phyloP scores from a whole-genome alignment of 2,329 filamentous ascomycete genomes.

The Tolypocladium nubicola region DNA sequence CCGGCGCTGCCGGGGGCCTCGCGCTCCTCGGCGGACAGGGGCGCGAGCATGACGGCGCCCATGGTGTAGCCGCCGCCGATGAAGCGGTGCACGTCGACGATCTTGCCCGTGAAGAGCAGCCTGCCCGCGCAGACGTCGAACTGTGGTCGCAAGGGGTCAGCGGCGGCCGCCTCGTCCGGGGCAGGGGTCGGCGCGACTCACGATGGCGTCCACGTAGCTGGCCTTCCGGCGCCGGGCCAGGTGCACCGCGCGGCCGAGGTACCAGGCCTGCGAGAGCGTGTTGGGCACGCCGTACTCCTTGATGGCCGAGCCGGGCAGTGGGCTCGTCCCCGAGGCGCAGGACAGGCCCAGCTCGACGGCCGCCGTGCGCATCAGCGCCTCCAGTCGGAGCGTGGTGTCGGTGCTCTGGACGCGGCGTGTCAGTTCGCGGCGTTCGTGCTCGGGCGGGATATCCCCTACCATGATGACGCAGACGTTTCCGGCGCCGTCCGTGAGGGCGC shows the following conservation, averaged over 20 bases:
- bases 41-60: slow-evolving; percentile 24
- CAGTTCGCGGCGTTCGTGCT: background rate
- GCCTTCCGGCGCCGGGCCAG: slow-evolving; percentile 17
- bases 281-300: slow-evolving; percentile 22
- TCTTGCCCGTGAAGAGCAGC: slow-evolving; percentile 27
- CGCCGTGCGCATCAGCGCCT: slow-evolving; percentile 22
- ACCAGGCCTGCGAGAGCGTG: slow-evolving; percentile 23
- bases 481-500: slow-evolving; percentile 23
- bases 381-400: slow-evolving; percentile 22
- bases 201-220: slow-evolving; percentile 16
- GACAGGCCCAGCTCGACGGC: slow-evolving; percentile 27
- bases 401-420: slow-evolving; percentile 12
- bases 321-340: slow-evolving; percentile 23
- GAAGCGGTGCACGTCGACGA: slow-evolving; percentile 26
- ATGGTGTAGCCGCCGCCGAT: slow-evolving; percentile 29
- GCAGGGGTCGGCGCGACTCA: slow-evolving; percentile 2
- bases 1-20: slow-evolving; percentile 9
- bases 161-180: too few species aligned
- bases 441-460: slow-evolving; percentile 5
- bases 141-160: background rate
- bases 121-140: slow-evolving; percentile 22
- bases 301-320: slow-evolving; percentile 19
- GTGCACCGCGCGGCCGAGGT: slow-evolving; percentile 20
- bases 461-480: slow-evolving; percentile 24
- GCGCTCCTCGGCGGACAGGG: slow-evolving; percentile 18